These are phyloP conservation scores for Ustanciosporium gigantosporum DNA, from an alignment of 1,284 basidiomycete genomes.

Conservation along the genomic window DNA sequence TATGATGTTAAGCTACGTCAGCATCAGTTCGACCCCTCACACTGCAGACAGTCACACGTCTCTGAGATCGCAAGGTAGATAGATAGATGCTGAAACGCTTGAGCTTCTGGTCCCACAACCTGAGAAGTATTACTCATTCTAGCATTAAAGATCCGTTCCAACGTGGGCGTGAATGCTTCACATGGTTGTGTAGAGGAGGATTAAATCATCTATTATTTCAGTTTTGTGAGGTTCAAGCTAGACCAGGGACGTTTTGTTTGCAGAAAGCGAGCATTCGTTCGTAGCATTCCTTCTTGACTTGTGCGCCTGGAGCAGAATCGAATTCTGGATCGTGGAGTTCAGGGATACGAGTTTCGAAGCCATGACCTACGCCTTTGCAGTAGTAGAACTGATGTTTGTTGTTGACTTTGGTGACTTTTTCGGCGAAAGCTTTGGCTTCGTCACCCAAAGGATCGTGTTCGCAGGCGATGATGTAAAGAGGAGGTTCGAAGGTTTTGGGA, in stretches of 20 bases:
- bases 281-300: constrained; percentile 25
- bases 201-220: too few relatives aligned
- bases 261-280: constrained; percentile 8
- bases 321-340: constrained; percentile 8
- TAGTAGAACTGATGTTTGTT: constrained; percentile 12
- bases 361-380: constrained; percentile 24
- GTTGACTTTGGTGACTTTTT: constrained; percentile 1
- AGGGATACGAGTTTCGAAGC: constrained; percentile 24
- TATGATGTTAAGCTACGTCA: too few relatives aligned
- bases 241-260: not conserved
- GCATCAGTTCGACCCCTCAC: too few relatives aligned
- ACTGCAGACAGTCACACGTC: too few relatives aligned
- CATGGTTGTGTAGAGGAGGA: too few relatives aligned
- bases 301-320: constrained; percentile 5
- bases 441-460: constrained; percentile 26
- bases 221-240: too few relatives aligned
- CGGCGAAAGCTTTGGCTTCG: constrained; percentile 13
- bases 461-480: constrained; percentile 29
- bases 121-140: too few relatives aligned
- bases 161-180: too few relatives aligned
- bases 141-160: too few relatives aligned
- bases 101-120: too few relatives aligned
- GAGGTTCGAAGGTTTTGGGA: constrained; percentile 8
- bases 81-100: too few relatives aligned
- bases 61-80: too few relatives aligned